A percentile compares a stretch with the other conserved stretches of the same genome.
phyloP scores from a whole-genome alignment of 495 filamentous ascomycete species.

The Penicillium manginii region DNA sequence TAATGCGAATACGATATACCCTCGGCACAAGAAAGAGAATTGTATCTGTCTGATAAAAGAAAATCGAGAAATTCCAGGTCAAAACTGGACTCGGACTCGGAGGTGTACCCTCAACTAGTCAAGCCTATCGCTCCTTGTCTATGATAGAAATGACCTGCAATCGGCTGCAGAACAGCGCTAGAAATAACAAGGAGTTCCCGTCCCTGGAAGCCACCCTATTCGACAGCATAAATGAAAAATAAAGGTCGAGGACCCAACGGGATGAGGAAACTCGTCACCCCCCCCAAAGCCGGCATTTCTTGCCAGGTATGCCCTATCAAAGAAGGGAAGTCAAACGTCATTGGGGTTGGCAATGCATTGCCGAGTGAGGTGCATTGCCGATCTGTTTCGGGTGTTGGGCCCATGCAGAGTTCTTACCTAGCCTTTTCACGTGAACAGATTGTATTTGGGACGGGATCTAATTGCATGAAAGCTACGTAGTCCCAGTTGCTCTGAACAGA shows the following conservation, averaged over 20 bases:
- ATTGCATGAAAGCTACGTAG: neutral
- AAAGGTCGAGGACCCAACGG: neutral
- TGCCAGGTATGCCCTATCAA: neutral
- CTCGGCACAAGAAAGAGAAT: too few relatives aligned
- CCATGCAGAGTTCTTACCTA: conserved; percentile 16
- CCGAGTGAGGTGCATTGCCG: conserved; percentile 10
- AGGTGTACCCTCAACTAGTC: too few relatives aligned
- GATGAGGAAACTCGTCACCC: neutral
- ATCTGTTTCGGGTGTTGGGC: conserved; percentile 14
- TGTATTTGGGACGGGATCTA: neutral
- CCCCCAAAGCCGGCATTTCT: neutral
- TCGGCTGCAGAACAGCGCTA: neutral
- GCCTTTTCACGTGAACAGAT: neutral
- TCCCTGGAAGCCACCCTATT: neutral
- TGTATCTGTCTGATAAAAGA: too few relatives aligned
- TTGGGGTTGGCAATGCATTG: neutral
- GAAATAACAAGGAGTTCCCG: neutral
- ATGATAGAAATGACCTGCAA: neutral
- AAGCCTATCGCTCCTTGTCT: neutral
- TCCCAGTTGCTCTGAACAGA: neutral
- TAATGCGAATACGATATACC: too few relatives aligned
- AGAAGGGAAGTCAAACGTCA: neutral
- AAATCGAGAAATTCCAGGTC: too few relatives aligned
- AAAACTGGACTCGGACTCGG: too few relatives aligned
- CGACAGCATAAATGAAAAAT: neutral